Evolutionary conservation across 2,329 filamentous ascomycete species (phyloP).

Genomic region (Onygenales sp.): DNA sequence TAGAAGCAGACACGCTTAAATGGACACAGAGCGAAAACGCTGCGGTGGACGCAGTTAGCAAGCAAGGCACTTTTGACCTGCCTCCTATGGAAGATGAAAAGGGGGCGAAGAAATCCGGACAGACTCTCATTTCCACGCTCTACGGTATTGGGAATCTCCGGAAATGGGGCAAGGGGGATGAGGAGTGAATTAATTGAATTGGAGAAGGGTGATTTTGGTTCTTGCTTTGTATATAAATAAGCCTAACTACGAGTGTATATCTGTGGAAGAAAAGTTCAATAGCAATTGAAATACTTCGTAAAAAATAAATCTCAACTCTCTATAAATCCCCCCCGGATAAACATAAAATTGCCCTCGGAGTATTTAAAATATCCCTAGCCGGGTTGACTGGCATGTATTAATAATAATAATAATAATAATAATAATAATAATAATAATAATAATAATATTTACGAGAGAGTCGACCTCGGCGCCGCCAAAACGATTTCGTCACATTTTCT

Average conservation of each 20-base stretch:
- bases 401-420: no score
- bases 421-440: no score
- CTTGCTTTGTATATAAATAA: not conserved
- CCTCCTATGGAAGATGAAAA: slow-evolving; percentile 19
- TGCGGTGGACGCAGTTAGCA: slow-evolving; percentile 20
- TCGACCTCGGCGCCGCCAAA: not conserved
- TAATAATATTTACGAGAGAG: no score
- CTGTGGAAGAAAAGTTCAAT: not conserved
- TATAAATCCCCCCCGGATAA: not conserved
- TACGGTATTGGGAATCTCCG: slow-evolving; percentile 32
- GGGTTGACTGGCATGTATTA: no score
- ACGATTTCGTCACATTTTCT: not conserved
- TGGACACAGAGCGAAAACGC: slow-evolving; percentile 18
- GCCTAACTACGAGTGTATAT: not conserved
- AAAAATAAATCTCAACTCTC: not conserved
- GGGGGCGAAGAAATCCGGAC: slow-evolving; percentile 24
- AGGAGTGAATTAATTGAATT: slow-evolving; percentile 12
- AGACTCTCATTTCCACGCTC: slow-evolving; percentile 18
- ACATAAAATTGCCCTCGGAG: not conserved
- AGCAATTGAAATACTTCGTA: not conserved
- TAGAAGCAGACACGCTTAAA: slow-evolving; percentile 14
- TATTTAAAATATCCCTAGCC: not conserved
- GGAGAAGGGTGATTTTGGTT: not conserved
- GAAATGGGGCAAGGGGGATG: slow-evolving; percentile 22
- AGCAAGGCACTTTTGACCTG: slow-evolving; percentile 20